A percentile compares a stretch with the other conserved stretches of the same genome.
Conservation (phyloP, 1,139 yeast genomes). For the Yamadazyma taylorii region DNA sequence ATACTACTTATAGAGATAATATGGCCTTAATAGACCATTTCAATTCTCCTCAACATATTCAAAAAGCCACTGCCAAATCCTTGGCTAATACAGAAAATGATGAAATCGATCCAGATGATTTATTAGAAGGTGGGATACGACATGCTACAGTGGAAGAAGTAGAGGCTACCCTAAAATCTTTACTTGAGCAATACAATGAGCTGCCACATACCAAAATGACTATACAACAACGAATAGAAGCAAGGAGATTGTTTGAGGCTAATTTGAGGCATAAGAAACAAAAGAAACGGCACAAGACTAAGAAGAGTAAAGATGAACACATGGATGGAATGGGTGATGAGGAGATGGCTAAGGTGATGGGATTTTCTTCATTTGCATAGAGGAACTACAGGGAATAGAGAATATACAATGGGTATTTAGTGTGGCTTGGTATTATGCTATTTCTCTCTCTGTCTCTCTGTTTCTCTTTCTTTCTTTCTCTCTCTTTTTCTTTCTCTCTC, state of each 20-base stretch:
- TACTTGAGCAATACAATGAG: slow-evolving; percentile 26
- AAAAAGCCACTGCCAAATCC: slow-evolving; percentile 20
- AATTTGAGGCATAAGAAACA: slow-evolving; percentile 22
- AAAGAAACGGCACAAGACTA: slow-evolving; percentile 24
- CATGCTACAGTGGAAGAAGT: slow-evolving; percentile 34
- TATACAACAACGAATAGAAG: slow-evolving; percentile 45
- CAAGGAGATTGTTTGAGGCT: slow-evolving; percentile 42
- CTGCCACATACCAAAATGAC: slow-evolving; percentile 15
- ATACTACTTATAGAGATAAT: slow-evolving; percentile 77
- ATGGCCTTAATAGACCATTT: slow-evolving; percentile 80
- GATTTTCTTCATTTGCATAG: slow-evolving; percentile 33
- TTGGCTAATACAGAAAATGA: slow-evolving; percentile 22
- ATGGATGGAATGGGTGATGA: slow-evolving; percentile 2
- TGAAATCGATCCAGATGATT: slow-evolving; percentile 27
- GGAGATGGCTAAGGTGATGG: slow-evolving; percentile 53
- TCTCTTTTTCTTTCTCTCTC: no score
- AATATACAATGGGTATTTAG: no score
- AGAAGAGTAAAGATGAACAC: slow-evolving; percentile 15
- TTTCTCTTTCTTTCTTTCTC: no score
- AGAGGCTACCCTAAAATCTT: slow-evolving; percentile 31
- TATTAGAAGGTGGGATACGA: slow-evolving; percentile 33
- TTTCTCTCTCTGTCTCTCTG: no score
- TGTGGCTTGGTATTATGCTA: no score
- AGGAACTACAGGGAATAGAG: no score
- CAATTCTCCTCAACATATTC: slow-evolving; percentile 64